Conservation (phyloP, 2,329 filamentous ascomycete genomes). For the Trichothecium sympodiale region DNA sequence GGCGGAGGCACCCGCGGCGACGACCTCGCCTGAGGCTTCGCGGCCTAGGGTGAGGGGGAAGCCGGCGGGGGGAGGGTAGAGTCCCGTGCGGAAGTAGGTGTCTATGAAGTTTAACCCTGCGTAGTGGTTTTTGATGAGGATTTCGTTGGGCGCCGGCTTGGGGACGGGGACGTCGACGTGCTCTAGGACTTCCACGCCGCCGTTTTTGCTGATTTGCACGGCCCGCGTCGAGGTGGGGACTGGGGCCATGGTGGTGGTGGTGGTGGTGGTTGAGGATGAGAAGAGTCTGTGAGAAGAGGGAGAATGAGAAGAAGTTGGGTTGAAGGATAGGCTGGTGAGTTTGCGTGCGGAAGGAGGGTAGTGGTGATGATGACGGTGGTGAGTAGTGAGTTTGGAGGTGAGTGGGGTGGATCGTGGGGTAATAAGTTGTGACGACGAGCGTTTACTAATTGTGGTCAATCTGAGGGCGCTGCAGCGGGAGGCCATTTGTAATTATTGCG, state of each 20-base stretch:
- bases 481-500: too few species aligned
- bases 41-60: constrained; percentile 70
- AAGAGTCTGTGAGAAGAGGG: too few species aligned
- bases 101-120: constrained; percentile 85
- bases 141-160: constrained; percentile 51
- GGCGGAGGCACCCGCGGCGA: constrained; percentile 44
- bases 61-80: constrained; percentile 55
- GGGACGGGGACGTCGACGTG: constrained; percentile 63
- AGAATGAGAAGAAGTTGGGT: too few species aligned
- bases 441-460: too few species aligned
- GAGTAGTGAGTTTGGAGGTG: not conserved
- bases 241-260: constrained; percentile 48
- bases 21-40: constrained; percentile 65
- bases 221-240: constrained; percentile 63
- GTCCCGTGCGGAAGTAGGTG: constrained; percentile 77
- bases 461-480: too few species aligned
- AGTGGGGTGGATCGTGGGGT: not conserved
- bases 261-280: not conserved
- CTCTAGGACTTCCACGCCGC: constrained; percentile 61
- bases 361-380: not conserved
- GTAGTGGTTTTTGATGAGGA: constrained; percentile 72
- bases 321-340: too few species aligned
- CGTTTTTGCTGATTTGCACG: constrained; percentile 50
- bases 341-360: constrained; percentile 1
- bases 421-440: not conserved